These are phyloP conservation scores for Umbelopsis sp. DNA, from an alignment of 192 early-diverging fungal genomes.

Conservation along the genomic window DNA sequence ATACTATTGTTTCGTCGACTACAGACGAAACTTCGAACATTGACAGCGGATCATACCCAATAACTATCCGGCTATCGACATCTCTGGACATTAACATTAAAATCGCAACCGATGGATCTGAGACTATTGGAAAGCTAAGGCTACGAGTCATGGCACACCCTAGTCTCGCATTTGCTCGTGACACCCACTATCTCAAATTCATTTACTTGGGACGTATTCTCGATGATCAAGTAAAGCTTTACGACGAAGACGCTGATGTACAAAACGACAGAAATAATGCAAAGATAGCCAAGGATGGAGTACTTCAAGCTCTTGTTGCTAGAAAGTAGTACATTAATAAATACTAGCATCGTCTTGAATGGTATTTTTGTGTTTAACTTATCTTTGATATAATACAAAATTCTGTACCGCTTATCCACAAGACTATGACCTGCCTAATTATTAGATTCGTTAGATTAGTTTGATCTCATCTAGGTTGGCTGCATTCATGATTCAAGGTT, in stretches of 20 bases:
- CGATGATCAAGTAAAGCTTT: slow-evolving; percentile 22
- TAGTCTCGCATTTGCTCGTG: slow-evolving; percentile 6
- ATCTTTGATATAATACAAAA: too few relatives aligned
- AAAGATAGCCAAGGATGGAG: background rate
- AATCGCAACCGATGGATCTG: slow-evolving; percentile 12
- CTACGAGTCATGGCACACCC: slow-evolving; percentile 26
- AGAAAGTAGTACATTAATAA: background rate
- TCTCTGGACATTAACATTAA: slow-evolving; percentile 27
- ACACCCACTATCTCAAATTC: slow-evolving; percentile 37
- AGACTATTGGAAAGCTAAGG: slow-evolving; percentile 37
- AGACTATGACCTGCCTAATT: too few relatives aligned
- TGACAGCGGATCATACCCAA: slow-evolving; percentile 8
- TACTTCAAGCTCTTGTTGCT: slow-evolving; percentile 1
- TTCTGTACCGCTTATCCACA: too few relatives aligned
- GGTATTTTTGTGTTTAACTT: too few relatives aligned
- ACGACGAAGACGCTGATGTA: background rate
- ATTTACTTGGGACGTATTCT: slow-evolving; percentile 55
- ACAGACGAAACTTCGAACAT: background rate
- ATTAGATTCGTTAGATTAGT: too few relatives aligned
- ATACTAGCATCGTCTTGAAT: too few relatives aligned
- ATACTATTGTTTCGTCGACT: background rate
- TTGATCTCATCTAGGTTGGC: too few relatives aligned
- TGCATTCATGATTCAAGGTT: too few relatives aligned
- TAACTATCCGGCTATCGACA: slow-evolving; percentile 39
- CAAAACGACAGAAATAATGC: slow-evolving; percentile 12